Base-by-base conservation (phyloP, 2,329 filamentous ascomycete genomes). In the Ophiostoma tasmaniense region DNA sequence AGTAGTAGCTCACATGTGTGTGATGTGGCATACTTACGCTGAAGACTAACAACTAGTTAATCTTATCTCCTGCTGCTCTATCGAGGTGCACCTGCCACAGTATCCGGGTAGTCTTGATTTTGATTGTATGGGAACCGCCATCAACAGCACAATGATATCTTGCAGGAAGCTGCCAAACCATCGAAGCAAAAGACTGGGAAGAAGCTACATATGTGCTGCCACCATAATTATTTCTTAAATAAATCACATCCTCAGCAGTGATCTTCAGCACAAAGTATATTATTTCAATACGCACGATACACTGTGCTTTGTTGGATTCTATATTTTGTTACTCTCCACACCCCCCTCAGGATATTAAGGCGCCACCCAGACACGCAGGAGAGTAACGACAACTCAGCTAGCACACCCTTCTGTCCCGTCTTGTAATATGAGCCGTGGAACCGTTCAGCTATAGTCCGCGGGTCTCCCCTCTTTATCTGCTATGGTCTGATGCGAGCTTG, bases 291-390 rank as follows among this genome's bases (percentile, higher is more conserved):
- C n/a, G 17, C 55, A 28, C 25, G 30, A 5, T 6, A 30, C 10
- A 25, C 55, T 25, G 25, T 61, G 6, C 11, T 14, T 13, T 45
- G 25, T 55, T 13, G 50, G n/a, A 4, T 17, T 10, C 20, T 20
- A 17, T 20, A 20, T 33, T 35, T 33, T 35, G 3, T 5, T 3
- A 20, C 61, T 68, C 69, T 55, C 69, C 69, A 70, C 69, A 68
- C 69, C 68, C 69, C 66, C 69, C 52, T 64, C 14, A 45, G 33
- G 25, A 68, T 64, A 55, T 22, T 64, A 67, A 68, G 67, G 67
- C 67, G 67, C 52, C 66, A 67, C 59, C 66, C 64, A 67, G 64
- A 35, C 59, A 50, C 35, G 39, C 65, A 37, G 2, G 37, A 14
- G 64, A 65, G 52, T 61, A 65, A 37, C 45, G 52, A 50, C 66